These are phyloP conservation scores for Hanseniaspora clermontiae DNA, from an alignment of 805 yeast genomes.

Conservation along the genomic window DNA sequence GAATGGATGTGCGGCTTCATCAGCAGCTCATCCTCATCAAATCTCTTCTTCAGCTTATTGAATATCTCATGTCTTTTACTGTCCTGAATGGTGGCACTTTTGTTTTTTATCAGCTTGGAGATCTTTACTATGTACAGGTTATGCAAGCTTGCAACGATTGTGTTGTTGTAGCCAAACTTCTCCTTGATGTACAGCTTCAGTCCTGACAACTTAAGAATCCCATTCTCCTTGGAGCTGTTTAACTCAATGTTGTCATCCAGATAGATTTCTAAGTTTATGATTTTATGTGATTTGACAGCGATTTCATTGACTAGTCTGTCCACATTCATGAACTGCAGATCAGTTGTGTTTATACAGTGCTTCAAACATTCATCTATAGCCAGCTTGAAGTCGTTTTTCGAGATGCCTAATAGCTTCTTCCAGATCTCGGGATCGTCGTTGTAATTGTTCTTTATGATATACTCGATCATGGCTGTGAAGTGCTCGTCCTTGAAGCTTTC, in stretches of 20 bases:
- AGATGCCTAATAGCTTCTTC: not conserved
- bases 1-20: not conserved
- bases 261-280: not conserved
- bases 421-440: not conserved
- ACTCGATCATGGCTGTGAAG: not conserved
- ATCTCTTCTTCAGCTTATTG: not conserved
- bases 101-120: not conserved
- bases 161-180: not conserved
- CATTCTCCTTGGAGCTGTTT: not conserved
- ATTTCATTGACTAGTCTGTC: not conserved
- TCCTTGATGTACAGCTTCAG: not conserved
- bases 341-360: not conserved
- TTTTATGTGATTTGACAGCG: not conserved
- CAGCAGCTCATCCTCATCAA: not conserved
- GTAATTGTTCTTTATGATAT: not conserved
- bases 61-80: not conserved
- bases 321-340: not conserved
- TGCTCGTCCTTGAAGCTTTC: not conserved
- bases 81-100: not conserved
- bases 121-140: conserved; percentile 1
- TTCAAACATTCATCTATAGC: conserved; percentile 1
- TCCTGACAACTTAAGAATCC: not conserved
- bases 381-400: not conserved
- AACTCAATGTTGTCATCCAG: not conserved
- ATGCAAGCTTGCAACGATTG: not conserved